Evolutionary conservation across 202 grass and related monocot genomes (phyloP).

Genomic region (Setaria viridis): DNA sequence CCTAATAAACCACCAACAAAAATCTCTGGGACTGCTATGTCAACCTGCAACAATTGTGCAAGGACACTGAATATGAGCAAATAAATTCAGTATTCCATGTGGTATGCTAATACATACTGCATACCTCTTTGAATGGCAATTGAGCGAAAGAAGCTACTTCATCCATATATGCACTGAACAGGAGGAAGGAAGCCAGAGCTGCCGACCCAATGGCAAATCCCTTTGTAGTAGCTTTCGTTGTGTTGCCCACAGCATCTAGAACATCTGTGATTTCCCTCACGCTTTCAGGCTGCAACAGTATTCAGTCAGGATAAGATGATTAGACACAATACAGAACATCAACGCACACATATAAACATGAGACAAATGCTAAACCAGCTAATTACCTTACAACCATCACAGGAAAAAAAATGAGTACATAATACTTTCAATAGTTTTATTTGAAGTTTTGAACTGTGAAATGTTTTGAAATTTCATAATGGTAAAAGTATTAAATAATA

Average conservation of each 20-base stretch:
- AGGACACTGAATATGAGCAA: slow-evolving; percentile 27
- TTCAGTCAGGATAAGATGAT: slow-evolving; percentile 28
- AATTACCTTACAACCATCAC: neutral
- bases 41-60: slow-evolving; percentile 69
- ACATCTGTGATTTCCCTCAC: slow-evolving; percentile 97
- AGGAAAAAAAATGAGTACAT: slow-evolving; percentile 5
- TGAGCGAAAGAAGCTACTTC: slow-evolving; percentile 93
- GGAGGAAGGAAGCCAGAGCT: slow-evolving; percentile 95
- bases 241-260: slow-evolving; percentile 98
- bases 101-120: slow-evolving; percentile 21
- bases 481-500: slow-evolving; percentile 19
- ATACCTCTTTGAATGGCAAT: slow-evolving; percentile 90
- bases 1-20: slow-evolving; percentile 98
- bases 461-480: neutral
- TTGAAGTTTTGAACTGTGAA: neutral
- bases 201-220: slow-evolving; percentile 99
- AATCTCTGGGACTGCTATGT: slow-evolving; percentile 95
- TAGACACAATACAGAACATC: slow-evolving; percentile 29
- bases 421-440: neutral
- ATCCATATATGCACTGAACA: slow-evolving; percentile 99
- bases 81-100: slow-evolving; percentile 36
- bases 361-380: slow-evolving; percentile 12
- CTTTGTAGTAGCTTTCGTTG: slow-evolving; percentile 99
- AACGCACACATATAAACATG: slow-evolving; percentile 22
- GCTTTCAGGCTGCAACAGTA: slow-evolving; percentile 92